A percentile compares a stretch with the other conserved stretches of the same genome.
These are phyloP conservation scores for Candida silvatica DNA, from an alignment of 805 yeast genomes.

Conservation along the genomic window DNA sequence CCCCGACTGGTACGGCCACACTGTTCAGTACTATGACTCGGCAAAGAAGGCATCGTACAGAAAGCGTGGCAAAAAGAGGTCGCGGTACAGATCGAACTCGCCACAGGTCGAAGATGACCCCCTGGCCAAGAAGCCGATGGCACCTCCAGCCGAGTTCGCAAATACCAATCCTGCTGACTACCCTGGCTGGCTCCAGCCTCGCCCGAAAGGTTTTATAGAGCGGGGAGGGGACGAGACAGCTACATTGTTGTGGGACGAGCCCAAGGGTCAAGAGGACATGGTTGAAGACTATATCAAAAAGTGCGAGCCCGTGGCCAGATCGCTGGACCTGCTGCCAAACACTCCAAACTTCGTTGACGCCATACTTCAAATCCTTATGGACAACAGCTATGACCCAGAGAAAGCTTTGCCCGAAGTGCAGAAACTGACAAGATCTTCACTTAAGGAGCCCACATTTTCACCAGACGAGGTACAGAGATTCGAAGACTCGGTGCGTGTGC, in stretches of 20 bases:
- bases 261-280: slow-evolving; percentile 15
- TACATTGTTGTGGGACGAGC: slow-evolving; percentile 58
- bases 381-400: slow-evolving; percentile 38
- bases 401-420: slow-evolving; percentile 39
- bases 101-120: slow-evolving; percentile 9
- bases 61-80: slow-evolving; percentile 9
- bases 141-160: slow-evolving; percentile 38
- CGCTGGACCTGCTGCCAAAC: slow-evolving; percentile 44
- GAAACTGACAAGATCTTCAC: slow-evolving; percentile 41
- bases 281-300: slow-evolving; percentile 43
- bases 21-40: slow-evolving; percentile 56
- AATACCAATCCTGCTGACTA: slow-evolving; percentile 34
- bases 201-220: slow-evolving; percentile 76
- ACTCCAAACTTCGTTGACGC: slow-evolving; percentile 83
- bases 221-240: slow-evolving; percentile 70
- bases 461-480: slow-evolving; percentile 56
- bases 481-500: slow-evolving; percentile 62
- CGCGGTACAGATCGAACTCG: slow-evolving; percentile 15
- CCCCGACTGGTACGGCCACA: slow-evolving; percentile 55
- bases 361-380: slow-evolving; percentile 46
- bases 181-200: slow-evolving; percentile 71
- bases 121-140: slow-evolving; percentile 9
- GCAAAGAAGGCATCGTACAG: slow-evolving; percentile 1
- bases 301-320: slow-evolving; percentile 50
- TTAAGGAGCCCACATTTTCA: slow-evolving; percentile 73